phyloP scores from a whole-genome alignment of 129 eudicot genomes.

The Ambrosia artemisiifolia region DNA sequence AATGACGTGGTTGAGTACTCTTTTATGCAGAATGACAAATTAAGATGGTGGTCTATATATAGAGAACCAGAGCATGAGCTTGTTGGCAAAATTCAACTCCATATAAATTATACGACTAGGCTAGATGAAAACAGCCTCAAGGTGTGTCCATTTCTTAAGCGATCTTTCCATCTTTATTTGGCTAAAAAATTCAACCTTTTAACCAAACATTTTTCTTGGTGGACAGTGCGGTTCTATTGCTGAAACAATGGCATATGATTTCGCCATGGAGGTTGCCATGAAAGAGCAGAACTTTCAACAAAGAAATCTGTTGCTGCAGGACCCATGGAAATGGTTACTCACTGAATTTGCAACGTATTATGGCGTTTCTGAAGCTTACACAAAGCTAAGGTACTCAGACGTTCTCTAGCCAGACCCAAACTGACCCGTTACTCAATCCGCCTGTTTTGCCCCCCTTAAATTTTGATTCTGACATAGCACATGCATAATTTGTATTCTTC shows the following conservation, averaged over 20 bases:
- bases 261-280: conserved; percentile 78
- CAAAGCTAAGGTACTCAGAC: conserved; percentile 58
- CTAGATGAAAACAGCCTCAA: conserved; percentile 66
- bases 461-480: neutral
- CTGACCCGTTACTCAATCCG: too few relatives aligned
- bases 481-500: conserved; percentile 19
- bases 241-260: conserved; percentile 85
- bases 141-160: conserved; percentile 25
- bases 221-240: conserved; percentile 87
- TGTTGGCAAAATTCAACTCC: conserved; percentile 78
- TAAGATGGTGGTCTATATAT: conserved; percentile 85
- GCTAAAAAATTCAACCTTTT: neutral
- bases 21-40: conserved; percentile 67
- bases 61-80: conserved; percentile 87
- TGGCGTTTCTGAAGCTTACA: conserved; percentile 83
- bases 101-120: conserved; percentile 63
- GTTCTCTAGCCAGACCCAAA: neutral
- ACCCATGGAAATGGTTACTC: conserved; percentile 84
- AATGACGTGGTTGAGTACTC: neutral
- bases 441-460: neutral
- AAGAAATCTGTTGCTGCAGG: conserved; percentile 60
- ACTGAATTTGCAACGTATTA: conserved; percentile 77
- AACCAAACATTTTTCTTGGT: conserved; percentile 11
- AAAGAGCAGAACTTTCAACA: conserved; percentile 78
- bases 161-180: conserved; percentile 11